Conservation (phyloP, 805 yeast genomes). For the Maudiozyma saulgeensis region DNA sequence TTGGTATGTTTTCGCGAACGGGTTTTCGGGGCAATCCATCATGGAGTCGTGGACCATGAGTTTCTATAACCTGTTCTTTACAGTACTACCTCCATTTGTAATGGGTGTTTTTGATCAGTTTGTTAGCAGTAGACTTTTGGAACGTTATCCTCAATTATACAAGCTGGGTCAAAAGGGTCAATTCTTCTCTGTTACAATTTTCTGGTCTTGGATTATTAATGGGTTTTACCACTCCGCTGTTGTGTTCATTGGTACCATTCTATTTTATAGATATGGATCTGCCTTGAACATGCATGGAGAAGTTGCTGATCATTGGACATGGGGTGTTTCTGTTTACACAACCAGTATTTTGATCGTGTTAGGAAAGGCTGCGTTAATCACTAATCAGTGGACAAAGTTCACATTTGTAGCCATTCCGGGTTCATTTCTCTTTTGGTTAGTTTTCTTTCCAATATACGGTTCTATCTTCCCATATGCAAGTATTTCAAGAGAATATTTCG, state of each 20-base stretch:
- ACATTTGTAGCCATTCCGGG: constrained; percentile 93
- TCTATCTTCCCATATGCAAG: constrained; percentile 72
- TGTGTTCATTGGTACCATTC: constrained; percentile 61
- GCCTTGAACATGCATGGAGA: constrained; percentile 53
- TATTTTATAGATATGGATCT: constrained; percentile 61
- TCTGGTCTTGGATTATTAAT: constrained; percentile 96
- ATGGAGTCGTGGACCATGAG: constrained; percentile 98
- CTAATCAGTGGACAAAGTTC: constrained; percentile 91
- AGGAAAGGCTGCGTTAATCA: constrained; percentile 89
- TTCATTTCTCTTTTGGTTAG: constrained; percentile 74
- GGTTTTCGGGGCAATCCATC: constrained; percentile 89
- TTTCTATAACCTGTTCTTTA: constrained; percentile 86
- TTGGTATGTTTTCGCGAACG: constrained; percentile 91
- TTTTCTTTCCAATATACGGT: constrained; percentile 80
- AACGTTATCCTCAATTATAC: constrained; percentile 87
- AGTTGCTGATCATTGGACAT: constrained; percentile 81
- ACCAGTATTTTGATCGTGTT: constrained; percentile 80
- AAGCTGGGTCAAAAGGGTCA: constrained; percentile 81
- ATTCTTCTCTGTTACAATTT: constrained; percentile 82
- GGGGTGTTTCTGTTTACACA: constrained; percentile 88
- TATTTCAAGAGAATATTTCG: constrained; percentile 77
- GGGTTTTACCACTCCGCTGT: constrained; percentile 92
- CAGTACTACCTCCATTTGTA: constrained; percentile 92
- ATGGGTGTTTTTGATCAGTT: constrained; percentile 96
- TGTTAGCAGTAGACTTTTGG: constrained; percentile 79